A percentile compares a stretch with the other conserved stretches of the same genome.
Conservation (phyloP, 2,329 filamentous ascomycete species). For the Pezizomycotina sp. region DNA sequence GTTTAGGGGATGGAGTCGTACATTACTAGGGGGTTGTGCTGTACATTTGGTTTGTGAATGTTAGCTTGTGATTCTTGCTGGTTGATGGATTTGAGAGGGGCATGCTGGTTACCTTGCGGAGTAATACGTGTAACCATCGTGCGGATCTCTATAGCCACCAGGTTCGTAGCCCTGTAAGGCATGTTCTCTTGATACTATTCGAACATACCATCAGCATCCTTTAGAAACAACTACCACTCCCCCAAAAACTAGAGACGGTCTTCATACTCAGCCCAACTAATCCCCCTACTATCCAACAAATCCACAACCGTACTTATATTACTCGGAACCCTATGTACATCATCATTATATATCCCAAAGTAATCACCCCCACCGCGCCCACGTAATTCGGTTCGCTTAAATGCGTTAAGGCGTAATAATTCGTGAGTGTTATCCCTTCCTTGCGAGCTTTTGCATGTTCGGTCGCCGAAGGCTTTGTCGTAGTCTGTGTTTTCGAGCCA, state of each 20-base stretch:
- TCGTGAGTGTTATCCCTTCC: conserved; percentile 45
- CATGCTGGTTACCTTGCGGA: too few species aligned
- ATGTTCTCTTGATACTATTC: conserved; percentile 67
- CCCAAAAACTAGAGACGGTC: too few species aligned
- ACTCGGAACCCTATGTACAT: conserved; percentile 40
- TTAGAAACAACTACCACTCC: too few species aligned
- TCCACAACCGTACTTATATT: conserved; percentile 54
- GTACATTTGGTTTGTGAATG: conserved; percentile 62
- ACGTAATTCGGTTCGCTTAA: conserved; percentile 64
- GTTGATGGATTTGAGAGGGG: conserved; percentile 46
- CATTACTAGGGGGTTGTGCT: conserved; percentile 54
- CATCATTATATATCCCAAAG: conserved; percentile 55
- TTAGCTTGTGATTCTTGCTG: conserved; percentile 49
- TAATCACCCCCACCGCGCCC: conserved; percentile 51
- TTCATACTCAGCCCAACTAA: conserved; percentile 56
- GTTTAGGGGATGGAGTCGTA: conserved; percentile 48
- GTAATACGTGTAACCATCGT: too few species aligned
- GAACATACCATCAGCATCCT: too few species aligned
- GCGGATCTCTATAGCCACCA: too few species aligned
- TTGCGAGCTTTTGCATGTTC: conserved; percentile 42
- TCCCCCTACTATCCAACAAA: conserved; percentile 46
- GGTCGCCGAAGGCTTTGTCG: conserved; percentile 46
- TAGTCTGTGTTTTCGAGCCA: conserved; percentile 67
- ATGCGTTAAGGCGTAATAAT: conserved; percentile 49
- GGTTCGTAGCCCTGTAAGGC: conserved; percentile 60